A percentile compares a stretch with the other conserved stretches of the same genome.
Conservation (phyloP, 768 basidiomycete species). For the Ramaria sp. region DNA sequence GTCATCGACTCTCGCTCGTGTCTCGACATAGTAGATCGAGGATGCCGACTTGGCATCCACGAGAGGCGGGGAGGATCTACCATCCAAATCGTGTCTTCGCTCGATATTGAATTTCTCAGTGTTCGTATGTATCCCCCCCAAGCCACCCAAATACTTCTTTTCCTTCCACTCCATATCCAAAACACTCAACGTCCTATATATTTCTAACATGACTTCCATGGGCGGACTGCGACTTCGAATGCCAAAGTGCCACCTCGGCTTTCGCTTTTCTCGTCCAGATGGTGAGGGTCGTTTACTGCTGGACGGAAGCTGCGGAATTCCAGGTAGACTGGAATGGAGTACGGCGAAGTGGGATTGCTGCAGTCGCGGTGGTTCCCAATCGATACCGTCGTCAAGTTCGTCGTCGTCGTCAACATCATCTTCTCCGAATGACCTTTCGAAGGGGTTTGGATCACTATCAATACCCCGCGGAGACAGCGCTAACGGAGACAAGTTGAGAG, state of each 20-base stretch:
- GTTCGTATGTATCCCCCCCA: constrained; percentile 34
- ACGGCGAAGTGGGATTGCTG: constrained; percentile 50
- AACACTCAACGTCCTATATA: constrained; percentile 82
- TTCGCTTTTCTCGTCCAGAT: constrained; percentile 37
- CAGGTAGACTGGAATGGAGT: constrained; percentile 78
- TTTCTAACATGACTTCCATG: constrained; percentile 99
- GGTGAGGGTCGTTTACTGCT: constrained; percentile 21
- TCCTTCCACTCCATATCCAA: constrained; percentile 97
- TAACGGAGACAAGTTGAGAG: constrained; percentile 1
- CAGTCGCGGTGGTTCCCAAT: constrained; percentile 2
- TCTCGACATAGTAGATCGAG: constrained; percentile 88
- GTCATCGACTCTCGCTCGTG: constrained; percentile 78
- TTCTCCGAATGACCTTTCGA: constrained; percentile 30
- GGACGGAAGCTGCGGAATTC: constrained; percentile 24
- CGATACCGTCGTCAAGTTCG: constrained; percentile 25
- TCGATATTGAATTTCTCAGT: constrained; percentile 36
- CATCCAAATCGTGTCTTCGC: constrained; percentile 51
- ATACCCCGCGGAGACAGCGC: not conserved
- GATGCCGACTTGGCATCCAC: constrained; percentile 59
- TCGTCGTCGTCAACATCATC: constrained; percentile 29
- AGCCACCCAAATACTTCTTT: constrained; percentile 67
- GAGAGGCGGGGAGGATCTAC: constrained; percentile 26
- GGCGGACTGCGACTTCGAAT: constrained; percentile 90
- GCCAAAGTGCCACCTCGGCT: constrained; percentile 95
- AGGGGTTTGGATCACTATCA: not conserved